Conservation (phyloP, 2,329 filamentous ascomycete genomes). For the Colletotrichum sansevieriae region DNA sequence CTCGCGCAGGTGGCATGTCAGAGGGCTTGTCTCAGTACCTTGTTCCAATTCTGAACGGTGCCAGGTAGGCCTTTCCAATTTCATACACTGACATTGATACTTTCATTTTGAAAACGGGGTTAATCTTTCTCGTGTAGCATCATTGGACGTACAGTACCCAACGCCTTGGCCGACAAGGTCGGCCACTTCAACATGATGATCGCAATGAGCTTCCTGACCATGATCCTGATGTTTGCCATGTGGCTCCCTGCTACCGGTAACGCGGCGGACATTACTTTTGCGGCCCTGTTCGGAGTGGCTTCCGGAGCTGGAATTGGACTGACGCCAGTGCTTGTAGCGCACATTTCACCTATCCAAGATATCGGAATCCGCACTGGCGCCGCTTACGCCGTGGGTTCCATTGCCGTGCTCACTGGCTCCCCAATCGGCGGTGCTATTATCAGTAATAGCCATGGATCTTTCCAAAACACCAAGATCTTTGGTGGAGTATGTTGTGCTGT, state of each 20-base stretch:
- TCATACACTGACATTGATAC: too few relatives aligned
- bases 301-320: constrained; percentile 52
- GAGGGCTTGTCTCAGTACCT: constrained; percentile 43
- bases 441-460: too few relatives aligned
- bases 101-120: too few relatives aligned
- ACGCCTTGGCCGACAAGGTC: constrained; percentile 42
- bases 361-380: constrained; percentile 67
- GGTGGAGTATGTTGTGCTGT: too few relatives aligned
- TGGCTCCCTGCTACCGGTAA: constrained; percentile 51
- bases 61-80: constrained; percentile 35
- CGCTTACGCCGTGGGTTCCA: constrained; percentile 33
- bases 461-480: too few relatives aligned
- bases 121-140: too few relatives aligned
- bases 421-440: constrained; percentile 40
- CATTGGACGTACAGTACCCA: too few relatives aligned
- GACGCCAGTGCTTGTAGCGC: constrained; percentile 51
- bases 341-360: constrained; percentile 67
- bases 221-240: constrained; percentile 51
- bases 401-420: constrained; percentile 43
- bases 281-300: constrained; percentile 51
- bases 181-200: constrained; percentile 51
- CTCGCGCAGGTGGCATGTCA: constrained; percentile 43
- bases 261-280: constrained; percentile 48
- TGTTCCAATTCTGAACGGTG: constrained; percentile 45
- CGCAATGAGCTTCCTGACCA: constrained; percentile 56